phyloP scores from a whole-genome alignment of 2,329 filamentous ascomycete genomes.

The Colletotrichum aenigma region DNA sequence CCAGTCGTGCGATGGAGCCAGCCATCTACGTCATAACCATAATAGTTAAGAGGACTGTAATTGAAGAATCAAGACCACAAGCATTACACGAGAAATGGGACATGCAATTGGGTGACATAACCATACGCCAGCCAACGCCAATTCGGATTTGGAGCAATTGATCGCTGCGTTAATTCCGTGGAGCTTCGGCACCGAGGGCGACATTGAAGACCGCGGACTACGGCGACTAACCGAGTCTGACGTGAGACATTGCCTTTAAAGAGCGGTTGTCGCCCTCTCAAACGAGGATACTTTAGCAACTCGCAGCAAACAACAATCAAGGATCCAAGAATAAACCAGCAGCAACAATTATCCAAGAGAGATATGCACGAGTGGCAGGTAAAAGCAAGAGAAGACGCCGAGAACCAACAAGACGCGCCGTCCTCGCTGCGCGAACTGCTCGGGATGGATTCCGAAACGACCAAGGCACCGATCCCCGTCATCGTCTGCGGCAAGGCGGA shows the following conservation, averaged over 20 bases:
- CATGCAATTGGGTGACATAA: not conserved
- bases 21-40: not conserved
- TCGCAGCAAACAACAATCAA: not conserved
- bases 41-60: not conserved
- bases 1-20: not conserved
- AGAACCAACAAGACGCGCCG: not conserved
- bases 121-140: not conserved
- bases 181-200: not conserved
- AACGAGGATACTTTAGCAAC: not conserved
- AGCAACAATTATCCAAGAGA: not conserved
- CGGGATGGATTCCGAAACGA: not conserved
- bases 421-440: not conserved
- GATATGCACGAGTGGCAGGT: not conserved
- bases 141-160: not conserved
- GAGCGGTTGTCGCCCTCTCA: not conserved
- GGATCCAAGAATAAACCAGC: too few relatives aligned
- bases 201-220: not conserved
- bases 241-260: not conserved
- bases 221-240: not conserved
- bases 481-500: slow-evolving; percentile 29
- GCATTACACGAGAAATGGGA: rapidly evolving
- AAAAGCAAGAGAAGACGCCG: not conserved
- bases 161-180: not conserved
- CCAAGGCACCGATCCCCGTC: slow-evolving; percentile 14
- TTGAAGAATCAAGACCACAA: not conserved